Conservation (phyloP, 1,139 yeast species). For the Debaryomycetaceae sp. region DNA sequence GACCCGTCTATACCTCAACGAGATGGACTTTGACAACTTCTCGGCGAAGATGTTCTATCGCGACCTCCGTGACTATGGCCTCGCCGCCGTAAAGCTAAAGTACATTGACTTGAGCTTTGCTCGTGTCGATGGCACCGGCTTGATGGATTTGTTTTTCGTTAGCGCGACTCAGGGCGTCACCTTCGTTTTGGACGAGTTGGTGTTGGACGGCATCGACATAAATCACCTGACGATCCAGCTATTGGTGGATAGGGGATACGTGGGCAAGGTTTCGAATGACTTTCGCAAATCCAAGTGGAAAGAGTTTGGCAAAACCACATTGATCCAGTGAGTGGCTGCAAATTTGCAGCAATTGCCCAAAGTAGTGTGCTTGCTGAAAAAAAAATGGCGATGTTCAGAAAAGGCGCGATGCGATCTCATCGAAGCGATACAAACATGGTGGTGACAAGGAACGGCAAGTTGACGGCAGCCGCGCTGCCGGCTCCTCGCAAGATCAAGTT, state of each 20-base stretch:
- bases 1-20: slow-evolving; percentile 25
- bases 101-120: slow-evolving; percentile 37
- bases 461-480: slow-evolving; percentile 3
- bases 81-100: slow-evolving; percentile 17
- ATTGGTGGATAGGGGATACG: slow-evolving; percentile 18
- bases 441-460: slow-evolving; percentile 20
- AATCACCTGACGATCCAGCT: slow-evolving; percentile 26
- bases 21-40: slow-evolving; percentile 34
- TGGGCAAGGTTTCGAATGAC: slow-evolving; percentile 22
- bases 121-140: slow-evolving; percentile 35
- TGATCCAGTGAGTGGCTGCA: slow-evolving; percentile 7
- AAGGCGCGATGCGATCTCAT: no score
- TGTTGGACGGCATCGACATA: slow-evolving; percentile 34
- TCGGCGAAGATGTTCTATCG: slow-evolving; percentile 28
- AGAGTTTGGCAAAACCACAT: slow-evolving; percentile 30
- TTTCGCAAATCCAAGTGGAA: slow-evolving; percentile 28
- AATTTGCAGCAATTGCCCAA: no score
- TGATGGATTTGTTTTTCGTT: slow-evolving; percentile 27
- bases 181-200: slow-evolving; percentile 19
- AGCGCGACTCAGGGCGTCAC: slow-evolving; percentile 5
- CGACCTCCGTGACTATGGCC: slow-evolving; percentile 16
- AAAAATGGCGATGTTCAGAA: no score
- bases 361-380: no score
- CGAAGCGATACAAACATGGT: slow-evolving; percentile 16
- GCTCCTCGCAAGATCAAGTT: slow-evolving; percentile 21